These are phyloP conservation scores for Bretschneidera sinensis DNA, from an alignment of 345 rosid genomes.

Conservation along the genomic window DNA sequence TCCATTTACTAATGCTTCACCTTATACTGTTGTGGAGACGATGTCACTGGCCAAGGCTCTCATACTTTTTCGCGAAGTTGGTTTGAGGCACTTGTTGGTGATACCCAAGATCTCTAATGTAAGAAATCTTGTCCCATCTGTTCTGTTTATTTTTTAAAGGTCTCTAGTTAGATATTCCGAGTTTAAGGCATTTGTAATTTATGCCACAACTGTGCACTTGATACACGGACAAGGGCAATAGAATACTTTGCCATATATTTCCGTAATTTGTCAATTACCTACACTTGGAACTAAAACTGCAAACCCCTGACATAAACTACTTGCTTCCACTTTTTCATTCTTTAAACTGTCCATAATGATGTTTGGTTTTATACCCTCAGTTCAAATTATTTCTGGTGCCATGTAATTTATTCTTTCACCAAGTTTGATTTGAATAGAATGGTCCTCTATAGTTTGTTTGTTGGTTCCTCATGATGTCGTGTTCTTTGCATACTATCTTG, in stretches of 20 bases:
- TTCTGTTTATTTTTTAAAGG: neutral
- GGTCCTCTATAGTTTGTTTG: neutral
- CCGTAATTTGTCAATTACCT: too few relatives aligned
- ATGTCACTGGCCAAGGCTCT: constrained; percentile 94
- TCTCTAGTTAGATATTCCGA: neutral
- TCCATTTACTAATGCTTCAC: constrained; percentile 88
- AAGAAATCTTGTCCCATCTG: constrained; percentile 30
- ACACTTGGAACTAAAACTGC: neutral
- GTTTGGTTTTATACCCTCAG: neutral
- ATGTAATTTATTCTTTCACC: neutral
- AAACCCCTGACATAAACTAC: neutral
- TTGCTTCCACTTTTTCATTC: neutral
- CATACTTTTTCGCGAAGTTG: constrained; percentile 76
- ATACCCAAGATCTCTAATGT: constrained; percentile 67
- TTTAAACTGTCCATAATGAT: neutral
- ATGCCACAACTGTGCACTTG: neutral
- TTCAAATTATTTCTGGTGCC: neutral
- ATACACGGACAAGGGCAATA: too few relatives aligned
- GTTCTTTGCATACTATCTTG: neutral
- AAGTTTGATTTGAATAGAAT: too few relatives aligned
- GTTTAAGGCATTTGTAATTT: neutral
- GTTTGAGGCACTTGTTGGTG: constrained; percentile 81
- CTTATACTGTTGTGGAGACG: constrained; percentile 87
- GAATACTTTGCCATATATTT: too few relatives aligned
- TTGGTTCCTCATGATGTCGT: too few relatives aligned